These are phyloP conservation scores for Globisporangium rhizosaccharum DNA, from an alignment of 352 stramenopile species.

Conservation along the genomic window DNA sequence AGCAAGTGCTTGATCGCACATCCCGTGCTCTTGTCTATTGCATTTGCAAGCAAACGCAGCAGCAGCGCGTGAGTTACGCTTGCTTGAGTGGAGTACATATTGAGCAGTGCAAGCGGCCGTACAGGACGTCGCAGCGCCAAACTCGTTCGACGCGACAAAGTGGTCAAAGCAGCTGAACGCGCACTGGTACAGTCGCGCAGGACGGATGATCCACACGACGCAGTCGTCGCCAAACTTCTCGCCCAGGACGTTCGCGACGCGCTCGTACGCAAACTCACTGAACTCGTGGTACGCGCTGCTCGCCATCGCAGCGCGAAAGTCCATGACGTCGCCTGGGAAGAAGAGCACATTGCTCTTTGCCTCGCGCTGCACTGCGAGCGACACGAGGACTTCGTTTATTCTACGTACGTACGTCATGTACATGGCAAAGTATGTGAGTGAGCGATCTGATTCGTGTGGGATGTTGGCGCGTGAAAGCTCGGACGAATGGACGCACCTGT, in stretches of 20 bases:
- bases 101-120: not conserved
- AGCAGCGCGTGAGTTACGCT: not conserved
- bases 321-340: slow-evolving; percentile 65
- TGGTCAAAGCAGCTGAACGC: slow-evolving; percentile 61
- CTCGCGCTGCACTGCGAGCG: slow-evolving; percentile 13
- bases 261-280: slow-evolving; percentile 52
- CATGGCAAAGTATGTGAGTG: not conserved
- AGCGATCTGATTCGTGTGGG: not conserved
- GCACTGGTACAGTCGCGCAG: slow-evolving; percentile 31
- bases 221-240: slow-evolving; percentile 43
- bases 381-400: slow-evolving; percentile 50
- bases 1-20: slow-evolving; percentile 34
- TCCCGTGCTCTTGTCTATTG: slow-evolving; percentile 26
- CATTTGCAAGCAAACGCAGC: not conserved
- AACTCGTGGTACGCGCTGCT: slow-evolving; percentile 33
- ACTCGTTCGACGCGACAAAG: slow-evolving; percentile 53
- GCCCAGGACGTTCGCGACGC: slow-evolving; percentile 30
- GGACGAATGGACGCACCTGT: slow-evolving; percentile 17
- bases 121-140: slow-evolving; percentile 45
- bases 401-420: slow-evolving; percentile 13
- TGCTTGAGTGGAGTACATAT: not conserved
- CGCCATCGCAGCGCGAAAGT: slow-evolving; percentile 42
- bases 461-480: not conserved
- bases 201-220: slow-evolving; percentile 60
- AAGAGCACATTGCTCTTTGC: slow-evolving; percentile 47